Evolutionary conservation across 306 rosid genomes (phyloP), one percentile per base, ranked within the genome.

Genomic region (Trifolium subterraneum): DNA sequence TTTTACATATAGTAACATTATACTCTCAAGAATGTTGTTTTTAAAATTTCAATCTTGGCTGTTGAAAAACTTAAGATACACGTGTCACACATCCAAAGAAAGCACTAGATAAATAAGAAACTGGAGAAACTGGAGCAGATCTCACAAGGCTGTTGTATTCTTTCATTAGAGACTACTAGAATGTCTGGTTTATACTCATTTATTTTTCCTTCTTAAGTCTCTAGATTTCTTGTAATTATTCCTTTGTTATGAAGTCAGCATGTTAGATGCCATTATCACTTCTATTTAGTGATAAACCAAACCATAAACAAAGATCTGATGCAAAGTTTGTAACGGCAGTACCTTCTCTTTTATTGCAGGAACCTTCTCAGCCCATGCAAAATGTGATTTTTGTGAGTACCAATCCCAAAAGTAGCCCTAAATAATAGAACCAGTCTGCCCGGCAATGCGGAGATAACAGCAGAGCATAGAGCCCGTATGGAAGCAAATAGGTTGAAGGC

Each of bases 401-500:
- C 23, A 72, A 23, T 38, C 64, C 80, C 74, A 54, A 38, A 67
- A 82, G 80, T 73, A 82, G 45, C 13, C 12, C 73, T 83, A 42
- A 79, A 77, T 4, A 76, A 62, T 63, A 87, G 73, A 65, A 36
- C 33, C 60, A 68, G 73, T 51, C 14, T 41, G 14, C 51, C 86
- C 16, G 73, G 77, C 44, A 82, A 75, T 64, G 75, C 66, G 52
- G 85, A 83, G 69, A 63, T 92, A 74, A 87, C 95, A 69, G 90
- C 86, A 66, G 92, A 90, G 73, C 97, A 94, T 78, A 90, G 75
- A 85, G 87, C 78, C 51, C 88, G 97, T 9, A 88, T 91, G 86
- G 96, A 94, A 80, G 94, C 94, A 35, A 94, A 80, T 84, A 88
- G 93, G 86, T 84, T 94, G 78, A 91, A 88, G 90, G 98, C 98